Conservation (phyloP, 2,329 filamentous ascomycete species). For the Thermothelomyces thermophilus region DNA sequence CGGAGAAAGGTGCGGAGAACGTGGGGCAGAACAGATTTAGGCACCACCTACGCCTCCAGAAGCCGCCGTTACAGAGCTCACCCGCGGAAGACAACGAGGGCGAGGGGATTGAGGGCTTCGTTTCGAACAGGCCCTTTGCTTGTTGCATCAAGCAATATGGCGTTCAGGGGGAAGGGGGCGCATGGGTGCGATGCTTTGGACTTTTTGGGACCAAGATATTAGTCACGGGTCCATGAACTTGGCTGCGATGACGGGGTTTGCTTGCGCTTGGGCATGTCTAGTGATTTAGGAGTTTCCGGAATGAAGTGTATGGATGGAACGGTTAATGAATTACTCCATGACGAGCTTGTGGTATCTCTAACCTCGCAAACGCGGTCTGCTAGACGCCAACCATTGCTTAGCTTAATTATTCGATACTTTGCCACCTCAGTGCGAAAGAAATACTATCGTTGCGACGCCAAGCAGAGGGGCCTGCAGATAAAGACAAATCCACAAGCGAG, state of each 20-base stretch:
- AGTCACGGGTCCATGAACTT: neutral
- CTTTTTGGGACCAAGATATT: slow-evolving; percentile 25
- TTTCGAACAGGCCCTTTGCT: slow-evolving; percentile 54
- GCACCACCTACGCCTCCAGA: slow-evolving; percentile 3
- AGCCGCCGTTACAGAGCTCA: slow-evolving; percentile 14
- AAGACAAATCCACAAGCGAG: neutral
- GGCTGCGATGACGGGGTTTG: too few species aligned
- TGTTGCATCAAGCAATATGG: slow-evolving; percentile 71
- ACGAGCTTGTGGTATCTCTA: too few species aligned
- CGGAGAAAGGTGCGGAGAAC: neutral
- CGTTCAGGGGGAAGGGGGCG: slow-evolving; percentile 32
- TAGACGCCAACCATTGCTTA: too few species aligned
- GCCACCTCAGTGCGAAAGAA: too few species aligned
- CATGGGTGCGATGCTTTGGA: slow-evolving; percentile 23
- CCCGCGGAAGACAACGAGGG: slow-evolving; percentile 16
- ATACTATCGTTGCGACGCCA: too few species aligned
- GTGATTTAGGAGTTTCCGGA: too few species aligned
- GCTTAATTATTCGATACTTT: too few species aligned
- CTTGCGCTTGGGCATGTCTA: too few species aligned
- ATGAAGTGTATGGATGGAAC: too few species aligned
- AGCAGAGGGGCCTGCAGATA: neutral
- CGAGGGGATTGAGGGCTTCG: slow-evolving; percentile 18
- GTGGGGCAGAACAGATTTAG: slow-evolving; percentile 16
- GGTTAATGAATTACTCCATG: too few species aligned
- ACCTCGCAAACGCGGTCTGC: too few species aligned